Conservation (phyloP, 345 rosid genomes). For the Limnanthes douglasii region DNA sequence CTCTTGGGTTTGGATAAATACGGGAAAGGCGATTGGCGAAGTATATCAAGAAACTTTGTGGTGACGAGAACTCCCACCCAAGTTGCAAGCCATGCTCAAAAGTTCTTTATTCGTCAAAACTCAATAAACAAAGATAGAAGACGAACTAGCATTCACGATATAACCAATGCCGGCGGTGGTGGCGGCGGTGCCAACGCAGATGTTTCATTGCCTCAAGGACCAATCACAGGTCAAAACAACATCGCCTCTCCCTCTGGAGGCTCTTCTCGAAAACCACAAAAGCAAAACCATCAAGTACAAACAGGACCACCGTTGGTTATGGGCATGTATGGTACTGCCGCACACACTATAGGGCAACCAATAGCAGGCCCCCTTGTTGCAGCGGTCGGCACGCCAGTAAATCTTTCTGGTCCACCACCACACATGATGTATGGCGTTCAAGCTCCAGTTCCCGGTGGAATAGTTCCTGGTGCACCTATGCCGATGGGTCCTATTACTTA, state of each 20-base stretch:
- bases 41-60: conserved; percentile 90
- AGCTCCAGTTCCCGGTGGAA: conserved; percentile 46
- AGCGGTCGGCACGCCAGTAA: conserved; percentile 93
- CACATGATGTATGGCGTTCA: conserved; percentile 71
- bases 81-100: conserved; percentile 99
- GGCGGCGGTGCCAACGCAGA: too few species aligned
- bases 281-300: conserved; percentile 42
- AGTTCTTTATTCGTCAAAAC: conserved; percentile 83
- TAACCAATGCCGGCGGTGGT: conserved; percentile 73
- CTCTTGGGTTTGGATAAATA: conserved; percentile 94
- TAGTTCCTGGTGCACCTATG: conserved; percentile 75
- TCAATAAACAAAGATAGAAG: conserved; percentile 92
- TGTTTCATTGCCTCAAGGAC: conserved; percentile 53
- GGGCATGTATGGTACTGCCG: conserved; percentile 41
- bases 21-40: conserved; percentile 98
- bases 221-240: conserved; percentile 82
- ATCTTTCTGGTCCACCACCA: conserved; percentile 46
- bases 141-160: conserved; percentile 91
- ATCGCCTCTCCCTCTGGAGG: conserved; percentile 28
- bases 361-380: conserved; percentile 68
- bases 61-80: conserved; percentile 96
- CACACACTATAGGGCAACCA: conserved; percentile 72
- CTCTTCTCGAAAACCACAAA: conserved; percentile 37
- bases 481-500: conserved; percentile 55
- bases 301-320: conserved; percentile 30